Evolutionary conservation across 2,329 filamentous ascomycete species (phyloP).

Genomic region (Tolypocladium ophioglossoides): DNA sequence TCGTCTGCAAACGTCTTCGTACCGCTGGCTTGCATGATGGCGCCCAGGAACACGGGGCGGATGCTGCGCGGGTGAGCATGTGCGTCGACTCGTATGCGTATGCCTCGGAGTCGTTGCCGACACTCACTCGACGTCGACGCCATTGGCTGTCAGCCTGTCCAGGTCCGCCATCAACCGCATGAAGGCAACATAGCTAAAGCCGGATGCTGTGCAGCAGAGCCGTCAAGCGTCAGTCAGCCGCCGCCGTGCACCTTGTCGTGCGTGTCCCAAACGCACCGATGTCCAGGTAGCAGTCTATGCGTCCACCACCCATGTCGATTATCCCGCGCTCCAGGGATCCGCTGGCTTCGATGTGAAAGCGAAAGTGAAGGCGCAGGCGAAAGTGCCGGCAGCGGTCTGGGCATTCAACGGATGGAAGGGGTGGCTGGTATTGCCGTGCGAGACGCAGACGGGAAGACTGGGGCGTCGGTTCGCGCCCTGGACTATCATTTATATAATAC

Average conservation of each 20-base stretch:
- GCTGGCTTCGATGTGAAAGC: background rate
- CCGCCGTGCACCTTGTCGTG: too few species aligned
- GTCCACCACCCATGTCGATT: constrained; percentile 41
- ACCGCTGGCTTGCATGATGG: constrained; percentile 49
- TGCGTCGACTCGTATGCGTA: background rate
- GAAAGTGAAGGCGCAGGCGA: too few species aligned
- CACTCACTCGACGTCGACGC: constrained; percentile 55
- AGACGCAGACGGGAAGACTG: background rate
- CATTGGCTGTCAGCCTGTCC: constrained; percentile 42
- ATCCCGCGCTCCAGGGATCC: background rate
- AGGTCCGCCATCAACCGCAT: constrained; percentile 47
- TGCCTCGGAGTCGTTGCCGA: background rate
- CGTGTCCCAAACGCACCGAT: constrained; percentile 34
- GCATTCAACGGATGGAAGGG: background rate
- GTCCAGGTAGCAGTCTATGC: constrained; percentile 58
- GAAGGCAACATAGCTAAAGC: constrained; percentile 48
- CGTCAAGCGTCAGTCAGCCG: background rate
- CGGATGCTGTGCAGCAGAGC: constrained; percentile 42
- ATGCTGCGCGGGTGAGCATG: constrained; percentile 33
- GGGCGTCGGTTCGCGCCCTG: background rate
- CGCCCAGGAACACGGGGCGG: constrained; percentile 62
- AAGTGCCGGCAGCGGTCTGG: too few species aligned
- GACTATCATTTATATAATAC: too few species aligned
- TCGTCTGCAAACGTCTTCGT: too few species aligned
- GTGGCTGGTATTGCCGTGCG: background rate